Evolutionary conservation across 805 yeast genomes (phyloP), one percentile per base, ranked within the genome.

Genomic region (Candida hungchunana): DNA sequence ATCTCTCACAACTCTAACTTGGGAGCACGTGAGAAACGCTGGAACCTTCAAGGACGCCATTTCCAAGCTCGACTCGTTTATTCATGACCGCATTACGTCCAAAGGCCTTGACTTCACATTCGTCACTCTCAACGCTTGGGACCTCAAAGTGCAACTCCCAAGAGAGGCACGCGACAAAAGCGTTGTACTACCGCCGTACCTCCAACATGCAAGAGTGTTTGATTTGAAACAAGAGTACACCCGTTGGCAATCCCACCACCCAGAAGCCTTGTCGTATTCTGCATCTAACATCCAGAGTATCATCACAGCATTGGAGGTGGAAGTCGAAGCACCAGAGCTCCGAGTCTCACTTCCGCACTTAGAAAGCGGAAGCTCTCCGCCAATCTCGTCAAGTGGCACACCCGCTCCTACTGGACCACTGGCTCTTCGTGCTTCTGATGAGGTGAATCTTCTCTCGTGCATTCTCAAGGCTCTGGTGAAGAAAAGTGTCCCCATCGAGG

Each of bases 91-190:
- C 31, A 53, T 74, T 21, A 55, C 68, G 10, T 48, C 64, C 21
- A 57, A 64, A 25, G 63, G 64, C 9, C 56, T 59, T 32, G 79
- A 77, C 26, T 80, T 84, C 55, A 66, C 78, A 4, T 75, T 87
- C 47, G 79, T 87, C 32, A 71, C 87, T 1, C 65, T 76, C 42
- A 76, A 77, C 51, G 68, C 81, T 9, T 78, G 82, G 80, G 80
- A 80, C 50, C 63, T 88, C 31, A 70, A 88, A 41, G 89, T 89
- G 31, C 82, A 80, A 51, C 62, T 89, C 23, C 82, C 83, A 10
- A 70, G 94, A 31, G 95, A 87, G 56, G 85, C 95, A 7, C 67
- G 86, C 26, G 95, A 85, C 53, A 77, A 82, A 54, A 71, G 75
- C 9, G 78, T 82, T 39, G 71, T 68, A 5, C 67, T 88, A 37